Percentiles rank a stretch among this genome's conserved stretches.
These are phyloP conservation scores for Phyllachora maydis DNA, from an alignment of 2,329 filamentous ascomycete genomes.

Conservation along the genomic window DNA sequence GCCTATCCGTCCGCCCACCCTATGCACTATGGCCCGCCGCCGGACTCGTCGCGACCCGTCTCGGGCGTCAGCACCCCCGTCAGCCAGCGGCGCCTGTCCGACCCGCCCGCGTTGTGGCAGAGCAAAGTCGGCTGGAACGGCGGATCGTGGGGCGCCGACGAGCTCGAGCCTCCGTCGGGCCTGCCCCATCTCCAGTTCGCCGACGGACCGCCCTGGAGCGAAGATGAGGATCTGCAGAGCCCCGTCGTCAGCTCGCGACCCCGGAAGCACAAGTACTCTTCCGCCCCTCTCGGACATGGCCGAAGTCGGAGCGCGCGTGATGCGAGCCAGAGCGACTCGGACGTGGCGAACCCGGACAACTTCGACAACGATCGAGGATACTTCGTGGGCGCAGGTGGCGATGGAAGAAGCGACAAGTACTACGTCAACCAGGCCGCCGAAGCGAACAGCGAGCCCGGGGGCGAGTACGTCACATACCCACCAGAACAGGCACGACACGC, in stretches of 20 bases:
- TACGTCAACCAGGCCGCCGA: conserved; percentile 52
- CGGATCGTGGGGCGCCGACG: conserved; percentile 24
- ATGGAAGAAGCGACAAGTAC: conserved; percentile 55
- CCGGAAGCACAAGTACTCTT: conserved; percentile 63
- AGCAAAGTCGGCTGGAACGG: conserved; percentile 37
- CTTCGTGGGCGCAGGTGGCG: conserved; percentile 43
- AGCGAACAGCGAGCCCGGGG: conserved; percentile 54
- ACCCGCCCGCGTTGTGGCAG: conserved; percentile 61
- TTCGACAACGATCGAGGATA: conserved; percentile 43
- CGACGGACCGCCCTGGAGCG: conserved; percentile 81
- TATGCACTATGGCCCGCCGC: conserved; percentile 83
- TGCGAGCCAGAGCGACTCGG: conserved; percentile 13
- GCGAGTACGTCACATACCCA: conserved; percentile 65
- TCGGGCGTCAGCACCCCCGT: conserved; percentile 71
- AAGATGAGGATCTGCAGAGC: conserved; percentile 87
- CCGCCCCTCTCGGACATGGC: conserved; percentile 22
- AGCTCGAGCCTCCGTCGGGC: conserved; percentile 43
- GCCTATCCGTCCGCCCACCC: conserved; percentile 70
- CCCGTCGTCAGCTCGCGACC: conserved; percentile 73
- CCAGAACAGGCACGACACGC: conserved; percentile 40
- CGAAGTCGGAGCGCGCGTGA: conserved; percentile 24
- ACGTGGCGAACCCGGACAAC: conserved; percentile 23
- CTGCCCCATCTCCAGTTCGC: conserved; percentile 67
- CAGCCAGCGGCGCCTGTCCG: conserved; percentile 70
- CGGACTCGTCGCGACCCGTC: conserved; percentile 50